Evolutionary conservation across 2,329 filamentous ascomycete genomes (phyloP).

Genomic region (Nannizzia gypsea): DNA sequence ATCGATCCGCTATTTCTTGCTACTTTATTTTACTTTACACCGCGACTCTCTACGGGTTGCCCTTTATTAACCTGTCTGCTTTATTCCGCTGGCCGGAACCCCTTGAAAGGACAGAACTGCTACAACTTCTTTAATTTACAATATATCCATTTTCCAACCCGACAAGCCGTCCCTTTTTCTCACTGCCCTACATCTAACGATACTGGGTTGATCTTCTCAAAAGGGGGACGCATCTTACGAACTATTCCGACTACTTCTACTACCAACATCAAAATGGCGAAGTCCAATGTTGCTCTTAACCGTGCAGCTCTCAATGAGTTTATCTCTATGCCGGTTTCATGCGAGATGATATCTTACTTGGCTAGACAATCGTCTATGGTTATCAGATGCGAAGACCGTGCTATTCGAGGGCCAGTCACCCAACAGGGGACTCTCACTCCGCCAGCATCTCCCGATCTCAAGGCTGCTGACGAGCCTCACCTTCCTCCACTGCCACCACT

Average conservation of each 20-base stretch:
- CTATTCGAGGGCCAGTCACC: constrained; percentile 31
- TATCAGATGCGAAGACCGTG: constrained; percentile 39
- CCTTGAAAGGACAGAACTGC: background rate
- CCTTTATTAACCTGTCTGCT: background rate
- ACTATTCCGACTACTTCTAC: no score
- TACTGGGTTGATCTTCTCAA: background rate
- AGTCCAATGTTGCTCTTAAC: constrained; percentile 21
- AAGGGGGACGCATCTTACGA: background rate
- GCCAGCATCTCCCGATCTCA: constrained; percentile 46
- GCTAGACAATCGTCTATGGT: constrained; percentile 37
- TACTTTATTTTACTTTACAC: constrained; percentile 1
- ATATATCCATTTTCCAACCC: background rate
- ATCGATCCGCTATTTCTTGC: constrained; percentile 2
- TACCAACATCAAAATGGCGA: constrained; percentile 8
- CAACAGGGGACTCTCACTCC: constrained; percentile 38
- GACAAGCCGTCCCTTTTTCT: background rate
- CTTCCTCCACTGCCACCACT: constrained; percentile 57
- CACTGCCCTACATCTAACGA: background rate
- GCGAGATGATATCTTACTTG: constrained; percentile 38
- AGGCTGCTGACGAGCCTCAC: constrained; percentile 30
- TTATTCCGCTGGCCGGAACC: constrained; percentile 7
- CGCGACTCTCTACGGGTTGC: constrained; percentile 2
- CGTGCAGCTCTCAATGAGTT: constrained; percentile 38
- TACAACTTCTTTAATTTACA: background rate
- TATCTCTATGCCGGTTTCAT: constrained; percentile 36